Evolutionary conservation across 2,329 filamentous ascomycete genomes (phyloP), one percentile per base, ranked within the genome.

Genomic region (Fusarium musae): DNA sequence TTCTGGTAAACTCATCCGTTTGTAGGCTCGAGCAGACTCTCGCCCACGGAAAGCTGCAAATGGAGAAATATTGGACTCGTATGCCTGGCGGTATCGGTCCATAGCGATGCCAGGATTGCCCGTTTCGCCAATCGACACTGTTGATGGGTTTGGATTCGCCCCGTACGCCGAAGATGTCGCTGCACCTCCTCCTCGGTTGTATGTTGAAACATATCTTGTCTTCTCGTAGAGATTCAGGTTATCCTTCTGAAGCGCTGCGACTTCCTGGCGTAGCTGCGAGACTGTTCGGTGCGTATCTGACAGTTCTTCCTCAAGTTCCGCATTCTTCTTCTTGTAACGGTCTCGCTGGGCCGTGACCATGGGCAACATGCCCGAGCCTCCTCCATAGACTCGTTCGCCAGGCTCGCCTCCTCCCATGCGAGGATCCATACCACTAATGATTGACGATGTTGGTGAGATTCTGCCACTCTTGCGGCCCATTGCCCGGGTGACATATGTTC

Each of bases 291-390:
- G 94, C 39, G 90, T 89, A 74, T 97, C 95, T 10, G 95, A 94
- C 15, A 98, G 86, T 79, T 98, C 96, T 68, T 93, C 90, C 83
- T 98, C 96, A 28, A 99, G 89, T 80, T 99, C 93, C 0, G 91
- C 85, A 74, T 97, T 98, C 79, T 95, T 94, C 86, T 97, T 94
- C 87, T 98, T 98, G 89, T 98, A 99, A 58, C 96, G 94, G 83
- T 99, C 96, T 70, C 96, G 92, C 83, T 99, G 97, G 4, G 97
- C 96, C 39, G 96, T 97, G 59, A 99, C 93, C 97, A 99, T 99
- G 39, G 96, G 97, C 30, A 99, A 86, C 73, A 99, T 98, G 17
- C 95, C 94, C 0, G 93, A 93, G 5, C 94, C 93, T 60, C 93
- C 87, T 37, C 93, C 93, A 32, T 78, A 78, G 62, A 92, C 87